Evolutionary conservation across 1,284 basidiomycete species (phyloP), one percentile per base, ranked within the genome.

Genomic region (Coniferiporia weirii): DNA sequence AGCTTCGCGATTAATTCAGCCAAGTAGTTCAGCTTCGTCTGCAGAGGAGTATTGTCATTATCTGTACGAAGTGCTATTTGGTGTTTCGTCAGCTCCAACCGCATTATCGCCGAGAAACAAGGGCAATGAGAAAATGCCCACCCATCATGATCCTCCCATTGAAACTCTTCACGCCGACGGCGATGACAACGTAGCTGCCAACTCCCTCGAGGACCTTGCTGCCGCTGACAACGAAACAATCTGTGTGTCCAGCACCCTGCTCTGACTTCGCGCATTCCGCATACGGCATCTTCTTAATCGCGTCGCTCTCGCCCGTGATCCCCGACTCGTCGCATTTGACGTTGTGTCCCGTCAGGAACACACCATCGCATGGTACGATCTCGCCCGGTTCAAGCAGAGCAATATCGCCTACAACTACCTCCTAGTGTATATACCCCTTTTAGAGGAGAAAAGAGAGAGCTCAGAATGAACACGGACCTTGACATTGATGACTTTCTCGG

Each of bases 61-160:
- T 93, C 91, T 9, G 84, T 85, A 45, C 89, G 89, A 40, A 97
- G 80, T 53, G 88, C 90, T 91, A 62, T 40, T 61, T 34, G 56
- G 67, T 67, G 8, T 32, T 61, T 61, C 52, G 57, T 48, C 45
- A 46, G 44, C 44, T 61, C 49, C 57, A 3, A 59, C 10, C 22
- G 17, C 13, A 34, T 9, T 40, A 40, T 40, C 38, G 15, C 38
- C 38, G 38, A 40, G 15, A 40, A 15, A 40, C 9, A 40, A 27
- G 10, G 54, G 50, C 53, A 56, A 34, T 19, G 47, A 40, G 49
- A 49, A 50, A 38, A 19, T 1, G 78, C 85, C 52, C 68, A 94
- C 92, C 88, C 86, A 95, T 95, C 90, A 96, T 93, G 68, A 96
- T 94, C 52, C 94, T 86, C 57, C 96, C 96, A 71, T 98, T 94